phyloP scores from a whole-genome alignment of 1,284 basidiomycete species.

The Rhodotorula sp. region DNA sequence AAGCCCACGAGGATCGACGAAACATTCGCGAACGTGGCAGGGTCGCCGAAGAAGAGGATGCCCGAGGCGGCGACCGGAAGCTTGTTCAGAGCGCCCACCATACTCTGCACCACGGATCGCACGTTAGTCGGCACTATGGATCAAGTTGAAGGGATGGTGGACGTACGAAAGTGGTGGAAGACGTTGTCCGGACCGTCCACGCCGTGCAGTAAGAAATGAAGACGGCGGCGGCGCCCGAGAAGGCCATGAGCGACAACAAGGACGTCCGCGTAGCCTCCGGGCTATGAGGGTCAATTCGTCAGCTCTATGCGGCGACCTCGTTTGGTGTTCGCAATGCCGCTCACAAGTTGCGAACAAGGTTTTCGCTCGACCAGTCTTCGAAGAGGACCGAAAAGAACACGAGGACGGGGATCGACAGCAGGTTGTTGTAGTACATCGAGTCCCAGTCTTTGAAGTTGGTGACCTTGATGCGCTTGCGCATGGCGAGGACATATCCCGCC shows the following conservation, averaged over 20 bases:
- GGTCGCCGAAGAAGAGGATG: conserved; percentile 71
- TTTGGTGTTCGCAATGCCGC: conserved; percentile 6
- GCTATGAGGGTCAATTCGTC: conserved; percentile 53
- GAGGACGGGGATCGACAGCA: conserved; percentile 86
- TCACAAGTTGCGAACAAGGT: conserved; percentile 81
- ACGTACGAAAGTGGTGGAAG: conserved; percentile 86
- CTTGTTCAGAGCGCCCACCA: conserved; percentile 99
- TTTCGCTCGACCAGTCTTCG: conserved; percentile 87
- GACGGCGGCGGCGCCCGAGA: conserved; percentile 95
- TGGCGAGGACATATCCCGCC: conserved; percentile 88
- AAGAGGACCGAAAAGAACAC: conserved; percentile 76
- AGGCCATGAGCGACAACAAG: conserved; percentile 82
- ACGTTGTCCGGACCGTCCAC: conserved; percentile 95
- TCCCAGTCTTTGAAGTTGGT: conserved; percentile 92
- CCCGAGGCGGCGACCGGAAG: conserved; percentile 94
- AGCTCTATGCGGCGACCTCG: no score
- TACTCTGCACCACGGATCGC: conserved; percentile 57
- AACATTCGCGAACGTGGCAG: conserved; percentile 80
- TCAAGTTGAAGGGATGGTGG: conserved; percentile 48
- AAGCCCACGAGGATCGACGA: conserved; percentile 86
- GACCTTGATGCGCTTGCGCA: conserved; percentile 95
- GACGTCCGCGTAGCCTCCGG: conserved; percentile 76
- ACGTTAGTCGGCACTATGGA: conserved; percentile 42
- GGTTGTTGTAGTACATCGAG: conserved; percentile 99
- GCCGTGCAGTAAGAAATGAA: conserved; percentile 98